Percentiles rank a stretch among this genome's conserved stretches.
Evolutionary conservation across 345 rosid species (phyloP).

Genomic region (Dipteronia dyeriana): DNA sequence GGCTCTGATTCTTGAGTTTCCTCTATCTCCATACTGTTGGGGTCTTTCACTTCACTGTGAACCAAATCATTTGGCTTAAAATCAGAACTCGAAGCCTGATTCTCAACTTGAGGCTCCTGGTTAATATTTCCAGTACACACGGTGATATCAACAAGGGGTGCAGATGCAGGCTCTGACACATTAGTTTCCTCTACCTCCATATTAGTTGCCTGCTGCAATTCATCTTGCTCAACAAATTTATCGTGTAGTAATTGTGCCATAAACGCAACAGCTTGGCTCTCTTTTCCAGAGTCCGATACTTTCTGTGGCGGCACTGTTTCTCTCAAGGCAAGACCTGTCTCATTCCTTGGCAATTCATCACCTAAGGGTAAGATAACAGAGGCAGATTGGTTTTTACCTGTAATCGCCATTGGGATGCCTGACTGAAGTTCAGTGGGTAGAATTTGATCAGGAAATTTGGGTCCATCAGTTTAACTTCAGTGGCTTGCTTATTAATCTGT

Average conservation of each 20-base stretch:
- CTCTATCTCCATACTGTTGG: conserved; percentile 14
- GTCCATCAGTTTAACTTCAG: conserved; percentile 27
- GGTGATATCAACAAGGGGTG: conserved; percentile 26
- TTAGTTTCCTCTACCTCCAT: conserved; percentile 28
- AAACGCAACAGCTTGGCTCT: conserved; percentile 24
- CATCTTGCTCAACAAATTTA: conserved; percentile 27
- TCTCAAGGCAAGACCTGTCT: conserved; percentile 27
- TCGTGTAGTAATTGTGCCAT: conserved; percentile 25
- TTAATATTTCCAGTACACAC: conserved; percentile 26
- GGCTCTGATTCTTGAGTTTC: conserved; percentile 31
- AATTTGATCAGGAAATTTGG: conserved; percentile 27
- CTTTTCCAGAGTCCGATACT: conserved; percentile 32
- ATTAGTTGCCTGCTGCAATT: conserved; percentile 24
- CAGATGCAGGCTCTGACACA: conserved; percentile 23
- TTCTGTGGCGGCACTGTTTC: conserved; percentile 19
- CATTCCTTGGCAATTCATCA: conserved; percentile 32
- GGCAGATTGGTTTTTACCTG: conserved; percentile 35
- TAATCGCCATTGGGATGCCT: conserved; percentile 16
- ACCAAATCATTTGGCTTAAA: conserved; percentile 22
- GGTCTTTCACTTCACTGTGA: conserved; percentile 24
- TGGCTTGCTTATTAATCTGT: conserved; percentile 32
- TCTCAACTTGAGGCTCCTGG: conserved; percentile 30
- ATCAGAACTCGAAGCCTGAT: conserved; percentile 32
- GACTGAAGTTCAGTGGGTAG: conserved; percentile 26
- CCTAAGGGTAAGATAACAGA: conserved; percentile 25